Base-by-base conservation (phyloP, 2,329 filamentous ascomycete species). In the Grosmannia penicillata region DNA sequence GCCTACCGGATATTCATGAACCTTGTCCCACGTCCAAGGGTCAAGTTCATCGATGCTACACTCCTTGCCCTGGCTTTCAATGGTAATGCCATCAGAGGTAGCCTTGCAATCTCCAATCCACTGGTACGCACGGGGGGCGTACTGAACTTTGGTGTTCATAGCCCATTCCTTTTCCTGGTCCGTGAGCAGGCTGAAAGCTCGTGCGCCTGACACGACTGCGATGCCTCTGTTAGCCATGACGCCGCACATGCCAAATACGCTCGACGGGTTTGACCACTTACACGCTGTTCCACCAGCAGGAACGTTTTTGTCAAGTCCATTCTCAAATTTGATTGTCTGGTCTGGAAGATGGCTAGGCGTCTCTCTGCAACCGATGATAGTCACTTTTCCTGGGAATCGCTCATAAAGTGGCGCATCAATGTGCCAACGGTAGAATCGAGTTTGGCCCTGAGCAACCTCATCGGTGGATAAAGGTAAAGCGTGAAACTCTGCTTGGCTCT, bases 11-110 rank as follows among this genome's bases (percentile, higher is more conserved):
- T 31, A 39, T 15, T 15, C 25, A 15, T 39, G 38, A 4, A 35
- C 38, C 38, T 39, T 39, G 27, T 39, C 38, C 38, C 38, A 39
- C n/a, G 32, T 39, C 38, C 38, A 39, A 9, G 32, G 32, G 22
- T 36, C 32, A 19, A 39, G 15, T 9, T 21, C 9, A 8, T 29
- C 32, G 4, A 39, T 15, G 27, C 32, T 17, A 1, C 32, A 27
- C 14, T 39, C 38, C 19, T 35, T 30, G 19, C 38, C 38, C 18
- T 39, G 7, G 33, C 32, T 36, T 8, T 24, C 38, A 26, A 39
- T 39, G 3, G 38, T 39, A n/a, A 39, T 14, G 11, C 38, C 38
- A 13, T 39, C 38, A 22, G 32, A 36, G 3, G 38, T 39, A 11
- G 38, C 38, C 22, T 39, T 39, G 32, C 38, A 39, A 15, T 36